Base-by-base conservation (phyloP, 106 monocot genomes). In the Dioscorea dumetorum region DNA sequence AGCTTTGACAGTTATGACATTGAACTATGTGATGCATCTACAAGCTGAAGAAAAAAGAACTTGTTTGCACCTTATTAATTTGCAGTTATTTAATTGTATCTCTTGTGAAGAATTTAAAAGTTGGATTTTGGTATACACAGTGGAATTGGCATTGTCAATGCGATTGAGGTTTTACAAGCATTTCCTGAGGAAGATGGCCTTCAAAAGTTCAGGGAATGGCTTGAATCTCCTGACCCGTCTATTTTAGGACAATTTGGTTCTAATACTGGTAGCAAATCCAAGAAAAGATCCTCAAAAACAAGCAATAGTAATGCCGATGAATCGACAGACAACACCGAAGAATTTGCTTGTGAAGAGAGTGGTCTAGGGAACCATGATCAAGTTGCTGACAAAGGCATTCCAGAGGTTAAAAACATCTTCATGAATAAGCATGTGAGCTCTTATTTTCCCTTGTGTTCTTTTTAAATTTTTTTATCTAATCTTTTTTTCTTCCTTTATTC, bases 81-180 rank as follows among this genome's bases (percentile, higher is more conserved):
- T 41, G 41, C 10, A 41, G 5, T 41, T 41, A 41, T 41, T 41
- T 41, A 41, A 41, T 8, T 41, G 41, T 41, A 41, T 41, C 3
- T 8, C 41, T 41, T 41, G 41, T 41, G 5, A 41, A 41, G 10
- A 41, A 8, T 41, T 10, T 41, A 0, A 41, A 41, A 8, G 19
- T 0, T 54, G 54, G 15, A 54, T 19, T 60, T 14, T 70, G 33
- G 20, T 74, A 49, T 83, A 8, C 41, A 75, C 77, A 97, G 95
- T 79, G 95, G 95, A 23, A 92, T 97, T 77, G 95, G 95, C 48
- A 97, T 97, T 76, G 95, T 97, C 21, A 97, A 97, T 87, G 91
- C 95, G 31, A 97, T 97, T 75, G 95, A 97, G 80, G 84, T 91
- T 80, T 71, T 91, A 58, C 84, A 82, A 73, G 95, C 89, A 66